These are phyloP conservation scores for Blumeria hordei DNA, from an alignment of 2,329 filamentous ascomycete species.

Conservation along the genomic window DNA sequence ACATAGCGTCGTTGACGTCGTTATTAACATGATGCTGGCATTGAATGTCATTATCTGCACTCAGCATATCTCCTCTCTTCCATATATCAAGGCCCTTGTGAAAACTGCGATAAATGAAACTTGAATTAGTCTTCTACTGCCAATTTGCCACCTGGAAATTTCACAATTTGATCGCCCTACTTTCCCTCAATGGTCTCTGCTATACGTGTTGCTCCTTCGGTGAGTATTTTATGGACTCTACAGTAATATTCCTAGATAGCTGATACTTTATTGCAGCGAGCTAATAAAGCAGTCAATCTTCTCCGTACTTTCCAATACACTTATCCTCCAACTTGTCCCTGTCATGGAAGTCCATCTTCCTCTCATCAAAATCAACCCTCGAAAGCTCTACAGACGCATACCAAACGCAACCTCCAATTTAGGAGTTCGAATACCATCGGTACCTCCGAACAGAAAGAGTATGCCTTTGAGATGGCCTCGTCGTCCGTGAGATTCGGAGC, in stretches of 20 bases:
- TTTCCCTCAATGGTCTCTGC: slow-evolving; percentile 7
- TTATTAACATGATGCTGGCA: too few relatives aligned
- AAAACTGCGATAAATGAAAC: too few relatives aligned
- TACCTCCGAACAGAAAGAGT: slow-evolving; percentile 57
- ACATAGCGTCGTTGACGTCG: too few relatives aligned
- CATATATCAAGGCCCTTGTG: too few relatives aligned
- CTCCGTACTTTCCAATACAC: slow-evolving; percentile 79
- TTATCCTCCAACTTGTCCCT: slow-evolving; percentile 72
- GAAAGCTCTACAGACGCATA: slow-evolving; percentile 17
- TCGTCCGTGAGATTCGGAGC: slow-evolving; percentile 86
- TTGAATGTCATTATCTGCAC: too few relatives aligned
- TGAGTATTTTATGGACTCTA: slow-evolving; percentile 3
- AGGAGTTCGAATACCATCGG: slow-evolving; percentile 21
- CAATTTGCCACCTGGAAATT: too few relatives aligned
- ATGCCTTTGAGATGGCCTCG: slow-evolving; percentile 96
- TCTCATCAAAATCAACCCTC: slow-evolving; percentile 24
- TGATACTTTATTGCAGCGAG: slow-evolving; percentile 18
- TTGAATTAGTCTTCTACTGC: too few relatives aligned
- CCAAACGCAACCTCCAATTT: slow-evolving; percentile 20
- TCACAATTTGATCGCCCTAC: too few relatives aligned
- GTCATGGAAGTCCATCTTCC: slow-evolving; percentile 69
- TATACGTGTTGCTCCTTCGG: slow-evolving; percentile 12
- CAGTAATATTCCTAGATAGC: neutral
- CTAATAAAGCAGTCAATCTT: slow-evolving; percentile 41
- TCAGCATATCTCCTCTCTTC: too few relatives aligned